A percentile compares a stretch with the other conserved stretches of the same genome.
Conservation (phyloP, 345 rosid species). For the Citrus inodora region DNA sequence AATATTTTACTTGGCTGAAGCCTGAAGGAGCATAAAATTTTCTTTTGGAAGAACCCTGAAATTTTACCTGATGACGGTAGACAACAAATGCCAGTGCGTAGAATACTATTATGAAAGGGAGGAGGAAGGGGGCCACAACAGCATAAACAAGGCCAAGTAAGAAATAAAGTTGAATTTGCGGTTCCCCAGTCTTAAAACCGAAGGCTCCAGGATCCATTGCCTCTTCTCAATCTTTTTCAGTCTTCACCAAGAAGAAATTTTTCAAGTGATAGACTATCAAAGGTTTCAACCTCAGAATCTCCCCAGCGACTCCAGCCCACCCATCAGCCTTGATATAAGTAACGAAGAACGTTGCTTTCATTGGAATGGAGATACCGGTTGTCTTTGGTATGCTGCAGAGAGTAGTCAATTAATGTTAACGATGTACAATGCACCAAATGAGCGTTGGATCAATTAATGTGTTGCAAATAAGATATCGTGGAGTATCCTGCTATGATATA, state of each 20-base stretch:
- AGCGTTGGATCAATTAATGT: not conserved
- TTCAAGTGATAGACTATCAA: conserved; percentile 79
- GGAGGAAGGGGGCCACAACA: conserved; percentile 78
- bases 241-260: conserved; percentile 79
- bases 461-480: not conserved
- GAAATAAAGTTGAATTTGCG: conserved; percentile 93
- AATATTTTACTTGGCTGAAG: not conserved
- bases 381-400: conserved; percentile 79
- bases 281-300: conserved; percentile 77
- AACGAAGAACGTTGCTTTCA: conserved; percentile 96
- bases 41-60: not conserved
- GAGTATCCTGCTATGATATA: not conserved
- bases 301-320: conserved; percentile 98
- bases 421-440: not conserved
- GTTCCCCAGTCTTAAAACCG: conserved; percentile 89
- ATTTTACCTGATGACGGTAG: conserved; percentile 82
- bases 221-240: conserved; percentile 87
- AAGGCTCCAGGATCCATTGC: conserved; percentile 98
- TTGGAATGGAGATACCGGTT: conserved; percentile 83
- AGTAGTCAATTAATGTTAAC: not conserved
- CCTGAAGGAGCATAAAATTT: not conserved
- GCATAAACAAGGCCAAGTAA: conserved; percentile 92
- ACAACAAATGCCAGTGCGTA: conserved; percentile 78
- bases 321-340: conserved; percentile 96
- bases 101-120: conserved; percentile 84